Evolutionary conservation across 768 basidiomycete species (phyloP), one percentile per base, ranked within the genome.

Genomic region (Tricholoma furcatifolium): DNA sequence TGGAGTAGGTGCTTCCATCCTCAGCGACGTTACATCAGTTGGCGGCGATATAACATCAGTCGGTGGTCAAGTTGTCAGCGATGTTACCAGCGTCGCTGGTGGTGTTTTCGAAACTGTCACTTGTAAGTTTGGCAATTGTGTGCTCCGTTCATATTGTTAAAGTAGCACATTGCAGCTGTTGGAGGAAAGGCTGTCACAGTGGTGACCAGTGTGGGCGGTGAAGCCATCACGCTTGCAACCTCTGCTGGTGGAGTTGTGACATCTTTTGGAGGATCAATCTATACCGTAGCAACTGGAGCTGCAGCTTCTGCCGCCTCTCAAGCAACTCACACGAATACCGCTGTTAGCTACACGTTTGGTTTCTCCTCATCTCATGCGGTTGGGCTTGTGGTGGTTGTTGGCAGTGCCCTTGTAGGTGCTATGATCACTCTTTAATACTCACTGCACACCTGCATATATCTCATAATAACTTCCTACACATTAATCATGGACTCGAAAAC

Each of bases 191-290:
- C 71, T 2, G 67, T 73, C 45, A 88, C 82, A 12, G 63, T 87
- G 17, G 67, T 88, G 24, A 84, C 81, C 14, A 80, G 78, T 38
- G 75, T 63, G 9, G 87, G 83, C 6, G 86, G 85, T 10, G 59
- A 74, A 40, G 85, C 77, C 1, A 67, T 86, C 52, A 88, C 85
- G 0, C 74, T 88, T 17, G 85, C 83, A 23, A 64, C 56, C 4
- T 68, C 69, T 2, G 75, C 71, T 6, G 74, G 63, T 38, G 75
- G 61, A 14, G 70, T 71, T 14, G 71, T 67, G 7, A 85, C 83
- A 24, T 74, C 79, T 17, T 75, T 74, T 55, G 81, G 74, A 21
- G 84, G 84, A 32, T 74, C 76, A 7, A 62, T 77, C 2, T 85
- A 75, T 65, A 83, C 79, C 14, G 71, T 76, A 18, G 77, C 79